A percentile compares a stretch with the other conserved stretches of the same genome.
phyloP scores from a whole-genome alignment of 345 rosid genomes.

The Citropsis articulata region DNA sequence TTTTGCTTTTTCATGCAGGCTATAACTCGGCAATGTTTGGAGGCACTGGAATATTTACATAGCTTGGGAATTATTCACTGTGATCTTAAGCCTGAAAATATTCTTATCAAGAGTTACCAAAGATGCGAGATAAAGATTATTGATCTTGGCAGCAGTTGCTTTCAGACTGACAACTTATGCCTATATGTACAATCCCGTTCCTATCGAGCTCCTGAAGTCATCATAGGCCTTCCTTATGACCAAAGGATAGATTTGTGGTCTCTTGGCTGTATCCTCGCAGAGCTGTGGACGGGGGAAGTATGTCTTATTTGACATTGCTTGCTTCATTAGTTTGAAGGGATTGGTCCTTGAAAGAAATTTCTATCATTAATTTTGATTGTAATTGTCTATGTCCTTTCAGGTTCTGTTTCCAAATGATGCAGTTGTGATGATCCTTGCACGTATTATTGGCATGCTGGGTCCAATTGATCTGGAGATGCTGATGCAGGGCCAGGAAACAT shows the following conservation, averaged over 20 bases:
- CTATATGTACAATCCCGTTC: slow-evolving; percentile 93
- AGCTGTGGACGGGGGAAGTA: slow-evolving; percentile 93
- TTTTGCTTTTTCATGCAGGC: slow-evolving; percentile 33
- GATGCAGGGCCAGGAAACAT: slow-evolving; percentile 67
- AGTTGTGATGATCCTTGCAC: slow-evolving; percentile 74
- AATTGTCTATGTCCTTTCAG: slow-evolving; percentile 28
- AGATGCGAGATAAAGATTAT: slow-evolving; percentile 78
- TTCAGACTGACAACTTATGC: slow-evolving; percentile 72
- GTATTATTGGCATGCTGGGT: slow-evolving; percentile 70
- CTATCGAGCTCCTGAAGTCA: slow-evolving; percentile 97
- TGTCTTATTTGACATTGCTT: slow-evolving; percentile 16
- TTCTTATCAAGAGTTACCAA: slow-evolving; percentile 79
- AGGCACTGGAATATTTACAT: slow-evolving; percentile 83
- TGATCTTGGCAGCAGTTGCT: slow-evolving; percentile 99
- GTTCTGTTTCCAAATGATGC: slow-evolving; percentile 87
- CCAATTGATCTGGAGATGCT: slow-evolving; percentile 80
- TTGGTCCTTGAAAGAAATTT: neutral
- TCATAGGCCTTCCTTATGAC: slow-evolving; percentile 83
- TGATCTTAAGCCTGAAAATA: slow-evolving; percentile 93
- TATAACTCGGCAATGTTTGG: slow-evolving; percentile 87
- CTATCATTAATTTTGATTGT: slow-evolving; percentile 2
- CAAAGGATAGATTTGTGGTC: slow-evolving; percentile 96
- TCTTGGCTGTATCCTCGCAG: slow-evolving; percentile 90
- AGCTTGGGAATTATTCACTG: slow-evolving; percentile 88
- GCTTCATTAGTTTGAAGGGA: neutral